Percentiles rank a stretch among this genome's conserved stretches.
phyloP scores from a whole-genome alignment of 1,284 basidiomycete species.

The Cutaneotrichosporon mucoides region DNA sequence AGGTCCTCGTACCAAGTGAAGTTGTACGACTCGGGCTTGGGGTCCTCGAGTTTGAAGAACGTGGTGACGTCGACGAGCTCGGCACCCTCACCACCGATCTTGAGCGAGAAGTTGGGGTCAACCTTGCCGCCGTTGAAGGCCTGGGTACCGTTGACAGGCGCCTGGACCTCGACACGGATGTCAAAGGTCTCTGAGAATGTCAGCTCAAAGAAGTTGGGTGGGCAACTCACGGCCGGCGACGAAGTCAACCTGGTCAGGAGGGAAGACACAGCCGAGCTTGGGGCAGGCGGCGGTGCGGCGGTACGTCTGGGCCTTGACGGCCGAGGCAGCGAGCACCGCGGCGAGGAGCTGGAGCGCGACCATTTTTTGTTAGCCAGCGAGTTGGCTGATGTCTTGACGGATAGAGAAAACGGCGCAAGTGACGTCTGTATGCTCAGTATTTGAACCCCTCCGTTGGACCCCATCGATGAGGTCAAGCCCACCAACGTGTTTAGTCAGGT shows the following conservation, averaged over 20 bases:
- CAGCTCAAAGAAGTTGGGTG: not conserved
- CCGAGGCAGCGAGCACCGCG: conserved; percentile 20
- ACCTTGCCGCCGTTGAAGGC: conserved; percentile 48
- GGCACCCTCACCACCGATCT: conserved; percentile 35
- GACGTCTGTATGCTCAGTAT: too few relatives aligned
- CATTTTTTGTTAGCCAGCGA: conserved; percentile 11
- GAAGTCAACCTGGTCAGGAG: conserved; percentile 44
- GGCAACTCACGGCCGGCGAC: conserved; percentile 37
- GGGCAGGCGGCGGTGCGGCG: conserved; percentile 47
- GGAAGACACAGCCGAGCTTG: conserved; percentile 45
- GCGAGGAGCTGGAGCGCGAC: conserved; percentile 18
- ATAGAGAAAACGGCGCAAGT: too few relatives aligned
- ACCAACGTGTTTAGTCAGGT: too few relatives aligned
- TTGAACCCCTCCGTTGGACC: too few relatives aligned
- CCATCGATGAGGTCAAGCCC: too few relatives aligned
- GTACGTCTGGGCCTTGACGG: conserved; percentile 44
- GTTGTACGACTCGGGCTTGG: conserved; percentile 33
- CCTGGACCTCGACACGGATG: conserved; percentile 48
- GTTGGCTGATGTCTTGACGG: too few relatives aligned
- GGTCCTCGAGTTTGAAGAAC: conserved; percentile 42
- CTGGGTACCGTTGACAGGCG: conserved; percentile 49
- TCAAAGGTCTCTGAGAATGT: conserved; percentile 34
- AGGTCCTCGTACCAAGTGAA: conserved; percentile 48
- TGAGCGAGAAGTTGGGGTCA: conserved; percentile 39
- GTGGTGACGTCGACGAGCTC: conserved; percentile 38